Evolutionary conservation across 2,329 filamentous ascomycete genomes (phyloP), one percentile per base, ranked within the genome.

Genomic region (Pseudopithomyces chartarum): DNA sequence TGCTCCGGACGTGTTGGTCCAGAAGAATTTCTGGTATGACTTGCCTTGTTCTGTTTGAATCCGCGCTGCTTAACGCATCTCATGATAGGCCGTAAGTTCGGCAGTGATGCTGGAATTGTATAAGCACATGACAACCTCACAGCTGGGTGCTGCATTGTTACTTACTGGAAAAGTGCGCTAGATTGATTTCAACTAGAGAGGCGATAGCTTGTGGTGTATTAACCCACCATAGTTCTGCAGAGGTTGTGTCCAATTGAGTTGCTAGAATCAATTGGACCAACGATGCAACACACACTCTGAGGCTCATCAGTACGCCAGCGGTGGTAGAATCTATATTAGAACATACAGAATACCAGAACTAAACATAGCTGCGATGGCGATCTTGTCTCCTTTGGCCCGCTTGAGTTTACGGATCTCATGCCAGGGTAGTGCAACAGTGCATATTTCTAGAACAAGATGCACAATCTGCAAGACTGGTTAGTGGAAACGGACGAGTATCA

Each of bases 111-210:
- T 53, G 6, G 6, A 20, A 2, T 12, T 2, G 19, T 13, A 22
- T 53, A 12, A 53, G 50, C 10, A 19, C 23, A 15, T 6, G 17
- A 3, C 2, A 8, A 19, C 12, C 6, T 5, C 19, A 8, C 12
- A 46, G 2, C 1, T 29, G 26, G 26, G 8, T 32, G 11, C 12
- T 32, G 11, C 12, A 23, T 13, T 19, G 13, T 20, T 23, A 11
- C 49, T 52, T 38, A 52, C 49, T 54, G 3, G 52, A 54, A 11
- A 54, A 54, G 38, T 54, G 52, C 11, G 38, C 52, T 20, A 54
- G 36, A 33, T 54, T 54, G 22, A 54, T 34, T 17, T 54, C 52
- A n/a, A 54, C 26, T 8, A 54, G 15, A 12, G 52, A 29, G 3
- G 44, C 34, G 10, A 54, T 54, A 22, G 44, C 34, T 12, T 54